These are phyloP conservation scores for Hyparrhenia diplandra DNA, from an alignment of 176 grass and related monocot species.

Conservation along the genomic window DNA sequence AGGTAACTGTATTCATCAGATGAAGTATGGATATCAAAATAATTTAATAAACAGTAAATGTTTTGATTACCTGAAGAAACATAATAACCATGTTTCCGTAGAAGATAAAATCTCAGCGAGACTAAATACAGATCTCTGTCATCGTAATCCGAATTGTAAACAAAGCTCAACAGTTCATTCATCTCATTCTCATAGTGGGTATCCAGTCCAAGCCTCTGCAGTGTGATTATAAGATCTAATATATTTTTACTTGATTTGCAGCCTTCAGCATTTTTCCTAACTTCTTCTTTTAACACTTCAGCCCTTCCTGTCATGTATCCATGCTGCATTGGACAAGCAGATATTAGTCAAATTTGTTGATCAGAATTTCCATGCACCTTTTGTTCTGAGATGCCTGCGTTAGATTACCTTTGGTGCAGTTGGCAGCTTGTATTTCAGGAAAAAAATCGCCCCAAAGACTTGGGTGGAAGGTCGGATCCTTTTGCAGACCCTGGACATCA, in stretches of 20 bases:
- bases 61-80: not conserved
- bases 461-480: constrained; percentile 14
- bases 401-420: not conserved
- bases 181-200: constrained; percentile 27
- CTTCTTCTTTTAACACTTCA: no score
- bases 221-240: constrained; percentile 14
- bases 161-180: not conserved
- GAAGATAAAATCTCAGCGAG: constrained; percentile 41
- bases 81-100: constrained; percentile 23
- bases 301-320: no score
- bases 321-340: no score
- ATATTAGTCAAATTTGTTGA: no score
- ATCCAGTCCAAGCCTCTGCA: constrained; percentile 25
- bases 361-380: no score
- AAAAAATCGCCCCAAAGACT: not conserved
- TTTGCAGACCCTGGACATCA: not conserved
- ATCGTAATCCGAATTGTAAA: constrained; percentile 4
- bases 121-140: constrained; percentile 12
- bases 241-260: not conserved
- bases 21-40: not conserved
- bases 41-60: not conserved
- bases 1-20: not conserved
- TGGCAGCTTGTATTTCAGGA: no score
- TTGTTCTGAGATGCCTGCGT: no score
- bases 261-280: not conserved